These are phyloP conservation scores for Vicia villosa DNA, from an alignment of 306 rosid genomes.

Conservation along the genomic window DNA sequence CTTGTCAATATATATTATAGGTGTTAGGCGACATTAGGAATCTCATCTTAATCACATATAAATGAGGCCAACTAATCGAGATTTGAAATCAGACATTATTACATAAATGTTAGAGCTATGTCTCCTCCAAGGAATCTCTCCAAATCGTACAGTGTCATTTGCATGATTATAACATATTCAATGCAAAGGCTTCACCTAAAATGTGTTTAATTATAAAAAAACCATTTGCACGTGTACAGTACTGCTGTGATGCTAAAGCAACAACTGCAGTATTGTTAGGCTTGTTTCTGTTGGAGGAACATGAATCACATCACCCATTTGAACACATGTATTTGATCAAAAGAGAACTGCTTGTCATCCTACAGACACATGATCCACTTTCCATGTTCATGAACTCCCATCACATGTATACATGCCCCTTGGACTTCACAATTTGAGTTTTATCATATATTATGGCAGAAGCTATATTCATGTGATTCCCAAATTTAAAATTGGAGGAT, in stretches of 20 bases:
- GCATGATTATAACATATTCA: constrained; percentile 5
- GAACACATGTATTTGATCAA: too few species aligned
- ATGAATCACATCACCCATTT: neutral
- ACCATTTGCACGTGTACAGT: neutral
- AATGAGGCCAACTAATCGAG: constrained; percentile 35
- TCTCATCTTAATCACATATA: neutral
- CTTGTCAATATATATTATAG: neutral
- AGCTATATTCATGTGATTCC: neutral
- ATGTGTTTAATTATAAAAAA: neutral
- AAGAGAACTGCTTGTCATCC: neutral
- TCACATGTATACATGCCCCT: neutral
- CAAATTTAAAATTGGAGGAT: neutral
- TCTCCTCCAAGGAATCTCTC: constrained; percentile 31
- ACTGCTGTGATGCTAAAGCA: neutral
- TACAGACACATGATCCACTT: constrained; percentile 17
- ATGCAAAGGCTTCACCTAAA: neutral
- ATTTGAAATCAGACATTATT: constrained; percentile 31
- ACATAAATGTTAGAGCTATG: constrained; percentile 4
- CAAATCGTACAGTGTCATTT: constrained; percentile 27
- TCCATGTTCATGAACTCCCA: constrained; percentile 19
- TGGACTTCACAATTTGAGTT: neutral
- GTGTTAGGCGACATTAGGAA: neutral
- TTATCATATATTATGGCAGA: neutral
- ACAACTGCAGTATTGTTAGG: neutral
- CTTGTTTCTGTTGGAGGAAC: neutral